phyloP scores from a whole-genome alignment of 139 green algal genomes.

The Auxenochlorella pyrenoidosa region DNA sequence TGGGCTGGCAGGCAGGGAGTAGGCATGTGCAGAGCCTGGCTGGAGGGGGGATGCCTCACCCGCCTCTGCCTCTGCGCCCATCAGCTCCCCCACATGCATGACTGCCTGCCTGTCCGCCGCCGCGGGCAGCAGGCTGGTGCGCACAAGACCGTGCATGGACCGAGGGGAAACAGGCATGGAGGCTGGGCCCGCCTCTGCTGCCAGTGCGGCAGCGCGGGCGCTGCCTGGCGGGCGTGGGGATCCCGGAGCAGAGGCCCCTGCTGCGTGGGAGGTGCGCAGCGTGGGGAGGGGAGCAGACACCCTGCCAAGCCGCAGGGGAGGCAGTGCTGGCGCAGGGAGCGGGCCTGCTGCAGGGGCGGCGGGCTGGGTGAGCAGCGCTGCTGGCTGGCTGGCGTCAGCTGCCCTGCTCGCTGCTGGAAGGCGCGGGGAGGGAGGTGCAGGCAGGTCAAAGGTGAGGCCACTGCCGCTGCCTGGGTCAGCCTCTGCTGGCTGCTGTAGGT shows the following conservation, averaged over 20 bases:
- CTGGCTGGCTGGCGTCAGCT: neutral
- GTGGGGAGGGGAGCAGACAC: neutral
- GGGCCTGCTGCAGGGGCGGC: neutral
- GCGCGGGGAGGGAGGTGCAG: too few relatives aligned
- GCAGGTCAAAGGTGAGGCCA: neutral
- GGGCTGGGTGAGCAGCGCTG: neutral
- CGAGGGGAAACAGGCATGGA: neutral
- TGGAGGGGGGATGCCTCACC: neutral
- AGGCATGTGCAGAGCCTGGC: neutral
- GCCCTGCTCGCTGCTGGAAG: neutral
- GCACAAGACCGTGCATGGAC: conserved; percentile 29
- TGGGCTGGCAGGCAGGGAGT: neutral
- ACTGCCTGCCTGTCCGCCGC: conserved; percentile 25
- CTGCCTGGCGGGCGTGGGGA: neutral
- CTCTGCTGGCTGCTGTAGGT: neutral
- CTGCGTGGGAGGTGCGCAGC: neutral
- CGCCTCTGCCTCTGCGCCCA: neutral
- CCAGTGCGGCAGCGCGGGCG: neutral
- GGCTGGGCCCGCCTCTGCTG: neutral
- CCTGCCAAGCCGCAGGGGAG: neutral
- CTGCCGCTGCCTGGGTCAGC: neutral
- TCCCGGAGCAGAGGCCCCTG: neutral
- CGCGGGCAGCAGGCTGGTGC: conserved; percentile 18
- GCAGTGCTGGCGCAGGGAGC: neutral
- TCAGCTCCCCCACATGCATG: conserved; percentile 19